phyloP scores from a whole-genome alignment of 106 monocot species.

The Dendrobium nobile region DNA sequence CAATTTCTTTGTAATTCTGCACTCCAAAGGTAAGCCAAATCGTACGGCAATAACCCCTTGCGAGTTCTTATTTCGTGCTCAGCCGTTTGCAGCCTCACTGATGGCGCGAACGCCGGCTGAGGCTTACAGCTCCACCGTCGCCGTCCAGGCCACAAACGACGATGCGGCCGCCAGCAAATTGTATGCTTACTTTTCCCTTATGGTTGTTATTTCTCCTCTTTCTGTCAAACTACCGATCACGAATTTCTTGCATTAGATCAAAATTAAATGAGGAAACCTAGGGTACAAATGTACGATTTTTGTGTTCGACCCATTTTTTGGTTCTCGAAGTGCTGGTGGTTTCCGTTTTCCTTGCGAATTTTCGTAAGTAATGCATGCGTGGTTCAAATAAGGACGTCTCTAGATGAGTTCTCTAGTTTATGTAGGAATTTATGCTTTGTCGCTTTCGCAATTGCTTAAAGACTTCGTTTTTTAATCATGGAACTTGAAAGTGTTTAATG shows the following conservation, averaged over 20 bases:
- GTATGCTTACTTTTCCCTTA: slow-evolving; percentile 22
- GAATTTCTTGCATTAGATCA: background rate
- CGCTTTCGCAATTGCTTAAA: background rate
- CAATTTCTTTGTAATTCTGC: too few relatives aligned
- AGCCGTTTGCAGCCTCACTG: background rate
- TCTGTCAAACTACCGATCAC: background rate
- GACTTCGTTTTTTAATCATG: background rate
- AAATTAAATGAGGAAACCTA: background rate
- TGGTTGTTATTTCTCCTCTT: background rate
- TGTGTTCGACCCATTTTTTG: background rate
- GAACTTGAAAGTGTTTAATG: background rate
- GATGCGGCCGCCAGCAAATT: slow-evolving; percentile 95
- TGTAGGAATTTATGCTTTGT: background rate
- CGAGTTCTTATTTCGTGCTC: background rate
- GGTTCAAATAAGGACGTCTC: background rate
- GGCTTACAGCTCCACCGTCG: slow-evolving; percentile 52
- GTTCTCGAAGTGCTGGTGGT: background rate
- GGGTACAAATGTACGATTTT: background rate
- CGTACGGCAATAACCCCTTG: background rate
- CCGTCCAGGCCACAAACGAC: slow-evolving; percentile 97
- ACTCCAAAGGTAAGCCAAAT: too few relatives aligned
- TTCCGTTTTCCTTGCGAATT: background rate
- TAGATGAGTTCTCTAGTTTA: background rate
- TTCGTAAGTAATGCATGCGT: background rate
- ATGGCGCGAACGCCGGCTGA: slow-evolving; percentile 17